Conservation (phyloP, 2,329 filamentous ascomycete species). For the Penicillium aurantiogriseum region DNA sequence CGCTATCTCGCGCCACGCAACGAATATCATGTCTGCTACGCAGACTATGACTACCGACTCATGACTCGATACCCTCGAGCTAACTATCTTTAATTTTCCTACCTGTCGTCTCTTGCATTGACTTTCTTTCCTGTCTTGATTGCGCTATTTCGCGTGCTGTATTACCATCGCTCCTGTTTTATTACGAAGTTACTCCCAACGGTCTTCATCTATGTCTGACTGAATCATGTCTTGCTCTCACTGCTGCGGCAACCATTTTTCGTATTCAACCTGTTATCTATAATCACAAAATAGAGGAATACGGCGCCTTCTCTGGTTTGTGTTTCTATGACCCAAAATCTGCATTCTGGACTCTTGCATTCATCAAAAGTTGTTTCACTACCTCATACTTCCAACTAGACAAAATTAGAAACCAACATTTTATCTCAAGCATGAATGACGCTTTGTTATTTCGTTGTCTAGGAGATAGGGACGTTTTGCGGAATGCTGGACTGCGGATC, state of each 20-base stretch:
- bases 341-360: not conserved
- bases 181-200: not conserved
- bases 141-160: slow-evolving; percentile 3
- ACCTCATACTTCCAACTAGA: not conserved
- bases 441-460: not conserved
- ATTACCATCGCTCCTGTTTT: not conserved
- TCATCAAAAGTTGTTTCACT: not conserved
- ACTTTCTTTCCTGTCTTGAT: not conserved
- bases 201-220: not conserved
- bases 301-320: not conserved
- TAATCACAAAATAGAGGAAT: not conserved
- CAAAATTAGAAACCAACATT: not conserved
- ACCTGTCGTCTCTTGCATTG: not conserved
- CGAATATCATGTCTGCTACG: slow-evolving; percentile 1
- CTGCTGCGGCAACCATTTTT: not conserved
- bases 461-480: not conserved
- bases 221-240: not conserved
- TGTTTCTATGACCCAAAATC: not conserved
- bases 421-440: not conserved
- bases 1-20: slow-evolving; percentile 1
- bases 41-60: slow-evolving; percentile 5
- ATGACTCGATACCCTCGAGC: slow-evolving; percentile 12
- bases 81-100: slow-evolving; percentile 13
- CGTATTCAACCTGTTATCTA: not conserved
- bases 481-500: slow-evolving; percentile 6